phyloP scores from a whole-genome alignment of 2,329 filamentous ascomycete genomes.

The Alternaria alternata region DNA sequence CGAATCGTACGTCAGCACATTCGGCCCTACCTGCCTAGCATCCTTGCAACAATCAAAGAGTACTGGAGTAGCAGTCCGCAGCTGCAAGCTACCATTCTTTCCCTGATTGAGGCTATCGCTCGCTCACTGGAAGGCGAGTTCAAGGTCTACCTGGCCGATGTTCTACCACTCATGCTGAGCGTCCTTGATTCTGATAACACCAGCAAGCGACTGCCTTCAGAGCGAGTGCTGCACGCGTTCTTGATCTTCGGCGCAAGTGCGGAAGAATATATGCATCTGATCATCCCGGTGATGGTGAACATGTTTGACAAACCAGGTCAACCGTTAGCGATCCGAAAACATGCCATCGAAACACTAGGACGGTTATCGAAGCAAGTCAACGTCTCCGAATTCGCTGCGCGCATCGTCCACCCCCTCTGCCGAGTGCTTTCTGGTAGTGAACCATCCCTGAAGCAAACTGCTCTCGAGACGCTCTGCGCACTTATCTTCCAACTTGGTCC shows the following conservation, averaged over 20 bases:
- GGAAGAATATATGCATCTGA: constrained; percentile 99
- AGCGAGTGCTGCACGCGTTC: constrained; percentile 92
- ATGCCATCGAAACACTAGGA: constrained; percentile 92
- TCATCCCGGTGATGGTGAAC: constrained; percentile 92
- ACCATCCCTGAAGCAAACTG: constrained; percentile 76
- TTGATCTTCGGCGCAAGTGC: constrained; percentile 93
- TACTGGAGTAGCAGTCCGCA: constrained; percentile 86
- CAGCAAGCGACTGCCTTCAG: constrained; percentile 78
- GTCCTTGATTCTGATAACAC: constrained; percentile 87
- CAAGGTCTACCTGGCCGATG: constrained; percentile 88
- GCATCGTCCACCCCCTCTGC: constrained; percentile 93
- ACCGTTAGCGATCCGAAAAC: constrained; percentile 79
- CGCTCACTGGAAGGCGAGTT: constrained; percentile 96
- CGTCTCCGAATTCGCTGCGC: constrained; percentile 93
- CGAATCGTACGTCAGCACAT: constrained; percentile 97
- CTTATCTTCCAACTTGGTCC: constrained; percentile 95
- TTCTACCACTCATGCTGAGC: constrained; percentile 92
- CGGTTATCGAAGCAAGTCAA: constrained; percentile 96
- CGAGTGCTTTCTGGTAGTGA: constrained; percentile 80
- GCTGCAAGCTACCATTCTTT: constrained; percentile 89
- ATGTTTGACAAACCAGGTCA: constrained; percentile 91
- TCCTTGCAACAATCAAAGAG: constrained; percentile 85
- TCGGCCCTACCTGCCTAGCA: constrained; percentile 84
- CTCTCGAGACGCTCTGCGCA: constrained; percentile 92
- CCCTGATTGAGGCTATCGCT: constrained; percentile 91